Conservation (phyloP, 2,329 filamentous ascomycete genomes). For the Paecilomyces formosus region DNA sequence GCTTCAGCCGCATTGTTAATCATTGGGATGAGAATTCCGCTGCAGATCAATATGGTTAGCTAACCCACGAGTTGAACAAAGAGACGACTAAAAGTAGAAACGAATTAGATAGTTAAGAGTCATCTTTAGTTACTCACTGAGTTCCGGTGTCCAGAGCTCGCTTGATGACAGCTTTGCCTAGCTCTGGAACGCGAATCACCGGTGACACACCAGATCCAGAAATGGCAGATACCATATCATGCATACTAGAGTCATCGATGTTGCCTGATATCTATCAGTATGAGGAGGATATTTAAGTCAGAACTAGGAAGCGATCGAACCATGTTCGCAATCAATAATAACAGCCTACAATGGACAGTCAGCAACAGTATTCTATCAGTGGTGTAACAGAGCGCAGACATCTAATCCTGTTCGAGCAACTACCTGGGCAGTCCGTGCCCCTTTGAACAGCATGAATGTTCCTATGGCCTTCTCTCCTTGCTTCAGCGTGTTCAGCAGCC, state of each 20-base stretch:
- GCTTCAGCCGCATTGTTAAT: constrained; percentile 45
- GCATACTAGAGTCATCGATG: constrained; percentile 1
- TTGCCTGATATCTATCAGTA: neutral
- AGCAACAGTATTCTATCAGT: neutral
- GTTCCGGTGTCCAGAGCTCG: constrained; percentile 2
- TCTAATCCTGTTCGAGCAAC: constrained; percentile 2
- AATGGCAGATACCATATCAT: constrained; percentile 3
- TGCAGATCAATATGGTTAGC: constrained; percentile 39
- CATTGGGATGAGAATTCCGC: constrained; percentile 37
- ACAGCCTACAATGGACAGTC: neutral
- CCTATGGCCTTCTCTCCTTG: neutral
- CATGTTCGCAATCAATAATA: constrained; percentile 2
- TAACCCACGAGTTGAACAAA: neutral
- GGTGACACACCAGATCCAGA: constrained; percentile 1
- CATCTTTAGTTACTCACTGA: neutral
- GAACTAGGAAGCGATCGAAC: neutral
- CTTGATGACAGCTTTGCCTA: neutral
- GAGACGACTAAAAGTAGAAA: neutral
- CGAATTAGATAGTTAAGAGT: neutral
- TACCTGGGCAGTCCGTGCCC: constrained; percentile 1
- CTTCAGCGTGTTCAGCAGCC: neutral
- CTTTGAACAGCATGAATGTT: constrained; percentile 2
- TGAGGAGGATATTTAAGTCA: neutral
- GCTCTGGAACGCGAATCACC: constrained; percentile 1
- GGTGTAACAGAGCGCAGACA: neutral